phyloP scores from a whole-genome alignment of 2,329 filamentous ascomycete genomes.

The Dissoconium aciculare region DNA sequence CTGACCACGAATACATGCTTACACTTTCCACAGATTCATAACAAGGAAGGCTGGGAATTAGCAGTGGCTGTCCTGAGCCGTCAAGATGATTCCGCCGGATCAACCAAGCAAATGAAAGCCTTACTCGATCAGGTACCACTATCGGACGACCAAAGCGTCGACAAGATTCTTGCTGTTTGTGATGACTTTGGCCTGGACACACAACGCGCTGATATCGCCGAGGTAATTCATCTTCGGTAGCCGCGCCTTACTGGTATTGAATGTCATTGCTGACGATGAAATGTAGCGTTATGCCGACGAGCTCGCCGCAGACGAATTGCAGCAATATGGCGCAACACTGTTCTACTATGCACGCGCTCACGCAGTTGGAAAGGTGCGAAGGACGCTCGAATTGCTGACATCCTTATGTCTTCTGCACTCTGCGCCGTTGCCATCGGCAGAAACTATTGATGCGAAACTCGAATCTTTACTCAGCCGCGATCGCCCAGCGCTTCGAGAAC shows the following conservation, averaged over 20 bases:
- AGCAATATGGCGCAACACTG: conserved; percentile 61
- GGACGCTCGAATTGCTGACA: conserved; percentile 73
- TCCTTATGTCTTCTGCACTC: conserved; percentile 79
- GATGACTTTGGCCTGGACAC: conserved; percentile 62
- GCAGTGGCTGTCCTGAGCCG: conserved; percentile 70
- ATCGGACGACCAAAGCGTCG: conserved; percentile 54
- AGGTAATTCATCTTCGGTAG: no score
- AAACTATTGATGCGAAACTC: conserved; percentile 60
- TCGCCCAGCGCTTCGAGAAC: conserved; percentile 52
- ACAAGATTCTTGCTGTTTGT: conserved; percentile 67
- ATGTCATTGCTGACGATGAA: conserved; percentile 14
- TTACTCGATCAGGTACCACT: conserved; percentile 61
- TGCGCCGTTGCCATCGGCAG: conserved; percentile 56
- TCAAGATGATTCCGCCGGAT: conserved; percentile 56
- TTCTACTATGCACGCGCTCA: conserved; percentile 86
- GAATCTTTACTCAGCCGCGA: conserved; percentile 55
- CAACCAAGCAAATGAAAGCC: conserved; percentile 58
- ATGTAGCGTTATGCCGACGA: conserved; percentile 66
- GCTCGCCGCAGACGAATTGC: conserved; percentile 52
- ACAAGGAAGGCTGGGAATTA: conserved; percentile 66
- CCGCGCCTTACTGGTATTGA: neutral
- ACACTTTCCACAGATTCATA: conserved; percentile 14
- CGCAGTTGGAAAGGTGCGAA: conserved; percentile 60
- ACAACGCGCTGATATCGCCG: conserved; percentile 66
- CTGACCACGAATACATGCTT: conserved; percentile 3